phyloP scores from a whole-genome alignment of 192 early-diverging fungal genomes.

The Coemansia reversa region DNA sequence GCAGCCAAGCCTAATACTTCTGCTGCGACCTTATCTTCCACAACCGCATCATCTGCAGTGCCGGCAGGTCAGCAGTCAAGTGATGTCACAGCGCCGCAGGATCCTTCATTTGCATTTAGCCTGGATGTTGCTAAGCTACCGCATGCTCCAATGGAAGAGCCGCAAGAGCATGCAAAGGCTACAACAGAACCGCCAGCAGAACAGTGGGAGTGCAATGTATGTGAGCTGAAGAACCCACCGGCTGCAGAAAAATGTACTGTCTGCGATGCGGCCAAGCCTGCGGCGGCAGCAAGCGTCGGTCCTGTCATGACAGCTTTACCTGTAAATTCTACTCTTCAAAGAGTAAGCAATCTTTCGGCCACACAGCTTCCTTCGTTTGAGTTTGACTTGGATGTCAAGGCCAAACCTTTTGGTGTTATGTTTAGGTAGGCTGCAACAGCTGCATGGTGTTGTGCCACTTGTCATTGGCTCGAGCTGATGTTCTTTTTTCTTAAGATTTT shows the following conservation, averaged over 20 bases:
- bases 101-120: too few species aligned
- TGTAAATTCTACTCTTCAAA: constrained; percentile 7
- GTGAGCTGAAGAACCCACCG: constrained; percentile 22
- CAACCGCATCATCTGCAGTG: not conserved
- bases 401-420: not conserved
- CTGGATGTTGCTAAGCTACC: too few species aligned
- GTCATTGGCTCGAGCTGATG: too few species aligned
- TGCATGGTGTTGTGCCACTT: not conserved
- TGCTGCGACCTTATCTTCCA: not conserved
- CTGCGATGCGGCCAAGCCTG: constrained; percentile 26
- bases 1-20: not conserved
- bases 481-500: not conserved
- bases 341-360: constrained; percentile 14
- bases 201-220: constrained; percentile 19
- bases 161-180: not conserved
- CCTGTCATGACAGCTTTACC: not conserved
- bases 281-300: not conserved
- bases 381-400: constrained; percentile 26
- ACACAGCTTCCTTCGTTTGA: constrained; percentile 28
- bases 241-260: constrained; percentile 22
- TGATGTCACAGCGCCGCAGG: not conserved
- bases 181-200: not conserved
- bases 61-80: constrained; percentile 1
- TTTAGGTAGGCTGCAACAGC: not conserved
- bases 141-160: too few species aligned